These are phyloP conservation scores for Kodamaea plutei DNA, from an alignment of 1,139 yeast species.

Conservation along the genomic window DNA sequence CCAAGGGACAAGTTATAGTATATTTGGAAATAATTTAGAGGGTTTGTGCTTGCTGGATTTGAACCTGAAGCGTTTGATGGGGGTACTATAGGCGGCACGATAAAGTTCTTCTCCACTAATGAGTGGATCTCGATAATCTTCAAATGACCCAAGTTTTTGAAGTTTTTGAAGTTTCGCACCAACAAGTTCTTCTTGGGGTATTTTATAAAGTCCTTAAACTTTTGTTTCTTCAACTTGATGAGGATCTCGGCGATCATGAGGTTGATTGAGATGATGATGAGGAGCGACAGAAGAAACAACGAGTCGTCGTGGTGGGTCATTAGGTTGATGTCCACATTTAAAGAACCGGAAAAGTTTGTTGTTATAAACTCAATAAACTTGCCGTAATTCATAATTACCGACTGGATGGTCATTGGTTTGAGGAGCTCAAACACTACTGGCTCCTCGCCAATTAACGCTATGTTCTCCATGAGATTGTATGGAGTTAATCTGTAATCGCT, in stretches of 20 bases:
- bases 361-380: conserved; percentile 25
- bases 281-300: conserved; percentile 26
- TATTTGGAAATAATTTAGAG: conserved; percentile 24
- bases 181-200: conserved; percentile 16
- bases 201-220: conserved; percentile 20
- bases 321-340: conserved; percentile 17
- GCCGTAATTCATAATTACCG: conserved; percentile 22
- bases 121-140: conserved; percentile 29
- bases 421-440: conserved; percentile 15
- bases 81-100: conserved; percentile 23
- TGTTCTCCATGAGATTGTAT: conserved; percentile 12
- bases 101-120: conserved; percentile 26
- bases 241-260: conserved; percentile 31
- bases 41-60: conserved; percentile 12
- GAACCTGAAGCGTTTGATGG: conserved; percentile 10
- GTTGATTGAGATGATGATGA: conserved; percentile 27
- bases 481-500: conserved; percentile 15
- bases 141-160: conserved; percentile 25
- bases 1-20: conserved; percentile 34
- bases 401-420: conserved; percentile 28
- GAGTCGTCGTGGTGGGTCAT: conserved; percentile 29
- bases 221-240: conserved; percentile 26
- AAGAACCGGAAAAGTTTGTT: conserved; percentile 16
- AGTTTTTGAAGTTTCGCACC: conserved; percentile 21
- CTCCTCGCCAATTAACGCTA: conserved; percentile 13